These are phyloP conservation scores for Gypsophila paniculata DNA, from an alignment of 179 eudicot genomes.

Conservation along the genomic window DNA sequence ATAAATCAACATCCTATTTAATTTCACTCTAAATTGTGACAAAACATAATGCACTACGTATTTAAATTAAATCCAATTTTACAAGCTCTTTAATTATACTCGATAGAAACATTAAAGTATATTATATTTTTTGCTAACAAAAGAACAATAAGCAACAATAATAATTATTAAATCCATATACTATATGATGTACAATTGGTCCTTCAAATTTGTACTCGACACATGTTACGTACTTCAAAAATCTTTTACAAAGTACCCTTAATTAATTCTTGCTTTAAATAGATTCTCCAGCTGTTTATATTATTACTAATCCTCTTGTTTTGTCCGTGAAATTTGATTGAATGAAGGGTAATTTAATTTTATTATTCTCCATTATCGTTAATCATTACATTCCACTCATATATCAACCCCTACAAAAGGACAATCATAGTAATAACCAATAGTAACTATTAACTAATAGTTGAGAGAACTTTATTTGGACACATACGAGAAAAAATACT, in stretches of 20 bases:
- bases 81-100: not conserved
- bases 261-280: not conserved
- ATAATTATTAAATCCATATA: no score
- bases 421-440: not conserved
- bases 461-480: no score
- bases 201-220: conserved; percentile 3
- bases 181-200: not conserved
- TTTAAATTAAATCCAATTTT: no score
- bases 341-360: not conserved
- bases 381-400: conserved; percentile 2
- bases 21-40: not conserved
- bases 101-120: not conserved
- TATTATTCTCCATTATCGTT: not conserved
- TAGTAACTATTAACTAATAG: no score
- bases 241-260: not conserved
- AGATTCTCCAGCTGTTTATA: not conserved
- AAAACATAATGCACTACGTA: not conserved
- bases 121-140: no score
- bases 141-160: no score
- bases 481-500: no score
- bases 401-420: not conserved
- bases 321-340: not conserved
- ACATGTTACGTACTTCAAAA: not conserved
- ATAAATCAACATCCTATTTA: no score
- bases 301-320: conserved; percentile 1